Conservation (phyloP, 2,329 filamentous ascomycete genomes). For the Endoconidiophora laricicola region DNA sequence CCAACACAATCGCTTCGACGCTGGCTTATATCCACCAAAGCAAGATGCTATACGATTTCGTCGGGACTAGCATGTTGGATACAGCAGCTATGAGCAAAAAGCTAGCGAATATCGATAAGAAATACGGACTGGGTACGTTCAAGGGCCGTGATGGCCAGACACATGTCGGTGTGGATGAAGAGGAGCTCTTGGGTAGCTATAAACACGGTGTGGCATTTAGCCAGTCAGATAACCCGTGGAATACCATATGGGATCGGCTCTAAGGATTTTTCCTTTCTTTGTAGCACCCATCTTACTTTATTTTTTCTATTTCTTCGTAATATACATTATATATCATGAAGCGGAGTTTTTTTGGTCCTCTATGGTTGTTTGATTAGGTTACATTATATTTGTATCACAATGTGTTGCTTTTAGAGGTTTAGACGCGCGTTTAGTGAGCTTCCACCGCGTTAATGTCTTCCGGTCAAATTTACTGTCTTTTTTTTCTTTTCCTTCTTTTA, state of each 20-base stretch:
- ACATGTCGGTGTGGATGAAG: constrained; percentile 64
- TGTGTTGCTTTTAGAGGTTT: too few relatives aligned
- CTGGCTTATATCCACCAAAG: constrained; percentile 65
- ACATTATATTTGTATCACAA: too few relatives aligned
- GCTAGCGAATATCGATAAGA: constrained; percentile 44
- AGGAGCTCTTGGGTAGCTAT: constrained; percentile 50
- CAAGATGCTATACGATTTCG: constrained; percentile 64
- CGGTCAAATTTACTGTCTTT: too few relatives aligned
- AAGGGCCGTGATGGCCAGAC: constrained; percentile 52
- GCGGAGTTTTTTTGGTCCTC: too few relatives aligned
- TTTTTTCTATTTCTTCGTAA: too few relatives aligned
- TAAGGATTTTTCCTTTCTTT: constrained; percentile 13
- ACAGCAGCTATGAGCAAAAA: constrained; percentile 43
- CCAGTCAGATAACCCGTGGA: constrained; percentile 36
- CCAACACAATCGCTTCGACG: constrained; percentile 60
- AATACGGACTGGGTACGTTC: constrained; percentile 66
- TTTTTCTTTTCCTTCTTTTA: too few relatives aligned
- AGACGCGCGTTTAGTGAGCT: too few relatives aligned
- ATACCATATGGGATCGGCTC: constrained; percentile 24
- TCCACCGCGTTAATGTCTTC: too few relatives aligned
- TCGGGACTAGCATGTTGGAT: constrained; percentile 48
- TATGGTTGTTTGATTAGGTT: too few relatives aligned
- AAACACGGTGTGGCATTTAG: constrained; percentile 42
- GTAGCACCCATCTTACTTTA: too few relatives aligned
- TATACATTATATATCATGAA: too few relatives aligned